Conservation (phyloP, 2,329 filamentous ascomycete genomes). For the Claviceps paspali region DNA sequence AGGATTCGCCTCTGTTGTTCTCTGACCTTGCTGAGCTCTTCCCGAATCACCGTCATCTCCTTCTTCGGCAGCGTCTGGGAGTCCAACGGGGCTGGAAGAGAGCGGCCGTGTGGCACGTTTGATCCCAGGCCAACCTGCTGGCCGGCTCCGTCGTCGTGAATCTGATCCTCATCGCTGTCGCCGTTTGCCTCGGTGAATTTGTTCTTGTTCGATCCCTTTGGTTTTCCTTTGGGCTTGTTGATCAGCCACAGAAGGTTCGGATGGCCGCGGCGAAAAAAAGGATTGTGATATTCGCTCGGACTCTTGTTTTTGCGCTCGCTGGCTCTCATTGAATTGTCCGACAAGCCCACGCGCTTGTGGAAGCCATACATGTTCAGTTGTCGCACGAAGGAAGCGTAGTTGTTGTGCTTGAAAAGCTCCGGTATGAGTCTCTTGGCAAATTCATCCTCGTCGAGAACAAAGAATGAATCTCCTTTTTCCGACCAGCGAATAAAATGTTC, state of each 20-base stretch:
- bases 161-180: slow-evolving; percentile 49
- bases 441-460: slow-evolving; percentile 92
- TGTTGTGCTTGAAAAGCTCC: slow-evolving; percentile 98
- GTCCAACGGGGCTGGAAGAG: slow-evolving; percentile 26
- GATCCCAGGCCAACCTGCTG: slow-evolving; percentile 10
- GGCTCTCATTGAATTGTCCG: slow-evolving; percentile 94
- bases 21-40: slow-evolving; percentile 68
- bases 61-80: slow-evolving; percentile 44
- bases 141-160: slow-evolving; percentile 39
- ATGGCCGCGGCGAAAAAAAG: slow-evolving; percentile 85
- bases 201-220: slow-evolving; percentile 42
- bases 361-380: slow-evolving; percentile 98
- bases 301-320: slow-evolving; percentile 96
- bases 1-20: slow-evolving; percentile 79
- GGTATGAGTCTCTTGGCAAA: slow-evolving; percentile 95
- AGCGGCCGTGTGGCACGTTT: slow-evolving; percentile 11
- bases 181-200: slow-evolving; percentile 3
- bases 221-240: slow-evolving; percentile 71
- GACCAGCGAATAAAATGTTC: slow-evolving; percentile 95
- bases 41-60: slow-evolving; percentile 62
- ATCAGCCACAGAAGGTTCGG: slow-evolving; percentile 92
- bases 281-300: slow-evolving; percentile 94
- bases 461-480: slow-evolving; percentile 88
- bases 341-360: slow-evolving; percentile 85
- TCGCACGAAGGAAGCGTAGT: slow-evolving; percentile 90